These are phyloP conservation scores for Astragalus membranaceus DNA, from an alignment of 306 rosid genomes.

Conservation along the genomic window DNA sequence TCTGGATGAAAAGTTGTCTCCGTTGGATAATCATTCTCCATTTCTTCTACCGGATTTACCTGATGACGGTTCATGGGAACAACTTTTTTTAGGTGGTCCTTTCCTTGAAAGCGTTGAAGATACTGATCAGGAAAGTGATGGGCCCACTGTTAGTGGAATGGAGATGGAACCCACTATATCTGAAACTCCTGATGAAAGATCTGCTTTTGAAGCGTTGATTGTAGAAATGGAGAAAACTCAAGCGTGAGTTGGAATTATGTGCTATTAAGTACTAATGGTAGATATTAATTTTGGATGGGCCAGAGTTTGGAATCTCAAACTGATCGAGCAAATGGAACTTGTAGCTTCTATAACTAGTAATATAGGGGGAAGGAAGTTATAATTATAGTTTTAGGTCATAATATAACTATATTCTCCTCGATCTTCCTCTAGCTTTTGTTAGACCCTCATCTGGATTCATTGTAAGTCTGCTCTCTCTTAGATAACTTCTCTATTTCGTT, in stretches of 20 bases:
- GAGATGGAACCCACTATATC: conserved; percentile 37
- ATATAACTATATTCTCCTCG: background rate
- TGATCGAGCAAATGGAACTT: conserved; percentile 31
- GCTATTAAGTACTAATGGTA: background rate
- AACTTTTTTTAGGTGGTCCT: conserved; percentile 53
- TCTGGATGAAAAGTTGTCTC: conserved; percentile 60
- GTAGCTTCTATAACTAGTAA: conserved; percentile 35
- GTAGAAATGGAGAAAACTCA: conserved; percentile 48
- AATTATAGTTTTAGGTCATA: conserved; percentile 7
- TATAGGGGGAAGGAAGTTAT: background rate
- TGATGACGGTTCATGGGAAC: conserved; percentile 67
- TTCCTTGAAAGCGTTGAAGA: conserved; percentile 36
- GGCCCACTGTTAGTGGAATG: conserved; percentile 27
- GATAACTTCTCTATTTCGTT: background rate
- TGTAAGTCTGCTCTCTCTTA: conserved; percentile 8
- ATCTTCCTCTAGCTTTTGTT: conserved; percentile 11
- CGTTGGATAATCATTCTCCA: conserved; percentile 49
- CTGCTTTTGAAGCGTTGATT: conserved; percentile 38
- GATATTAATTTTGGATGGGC: conserved; percentile 19
- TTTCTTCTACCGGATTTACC: conserved; percentile 58
- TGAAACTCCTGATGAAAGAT: conserved; percentile 19
- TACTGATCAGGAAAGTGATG: conserved; percentile 30
- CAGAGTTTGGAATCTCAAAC: conserved; percentile 34
- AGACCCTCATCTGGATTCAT: conserved; percentile 23
- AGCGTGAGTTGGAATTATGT: conserved; percentile 20